These are phyloP conservation scores for Suillus ampliporus DNA, from an alignment of 768 basidiomycete genomes.

Conservation along the genomic window DNA sequence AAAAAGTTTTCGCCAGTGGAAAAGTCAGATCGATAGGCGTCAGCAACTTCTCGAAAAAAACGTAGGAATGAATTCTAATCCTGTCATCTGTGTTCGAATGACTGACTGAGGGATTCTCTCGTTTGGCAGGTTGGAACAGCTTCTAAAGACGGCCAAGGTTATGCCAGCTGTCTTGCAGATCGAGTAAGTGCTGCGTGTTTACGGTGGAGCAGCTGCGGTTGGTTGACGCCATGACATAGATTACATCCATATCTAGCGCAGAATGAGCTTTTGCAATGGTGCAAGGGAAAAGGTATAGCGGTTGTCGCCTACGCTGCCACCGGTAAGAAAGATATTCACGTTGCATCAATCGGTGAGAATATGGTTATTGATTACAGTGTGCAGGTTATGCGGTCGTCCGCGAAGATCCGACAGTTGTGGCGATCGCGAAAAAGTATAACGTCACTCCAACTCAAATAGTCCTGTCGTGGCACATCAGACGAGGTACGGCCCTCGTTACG, in stretches of 20 bases:
- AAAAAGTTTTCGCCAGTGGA: constrained; percentile 35
- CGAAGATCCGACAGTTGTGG: constrained; percentile 37
- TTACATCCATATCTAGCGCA: constrained; percentile 48
- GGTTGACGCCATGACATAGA: constrained; percentile 36
- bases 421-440: constrained; percentile 46
- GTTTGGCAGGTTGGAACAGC: constrained; percentile 8
- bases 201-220: constrained; percentile 35
- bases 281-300: constrained; percentile 46
- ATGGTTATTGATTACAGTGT: not conserved
- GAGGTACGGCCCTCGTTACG: constrained; percentile 58
- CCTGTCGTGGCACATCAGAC: constrained; percentile 63
- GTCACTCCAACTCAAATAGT: constrained; percentile 56
- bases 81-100: constrained; percentile 20
- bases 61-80: constrained; percentile 40
- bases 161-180: constrained; percentile 54
- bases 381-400: constrained; percentile 35
- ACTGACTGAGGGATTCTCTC: constrained; percentile 3
- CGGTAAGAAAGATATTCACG: constrained; percentile 34
- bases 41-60: constrained; percentile 62
- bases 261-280: constrained; percentile 48
- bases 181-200: constrained; percentile 14
- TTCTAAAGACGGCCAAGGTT: constrained; percentile 34
- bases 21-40: constrained; percentile 58
- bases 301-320: constrained; percentile 55
- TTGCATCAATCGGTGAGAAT: not conserved